Conservation (phyloP, 345 rosid species). For the Tarenaya hassleriana region DNA sequence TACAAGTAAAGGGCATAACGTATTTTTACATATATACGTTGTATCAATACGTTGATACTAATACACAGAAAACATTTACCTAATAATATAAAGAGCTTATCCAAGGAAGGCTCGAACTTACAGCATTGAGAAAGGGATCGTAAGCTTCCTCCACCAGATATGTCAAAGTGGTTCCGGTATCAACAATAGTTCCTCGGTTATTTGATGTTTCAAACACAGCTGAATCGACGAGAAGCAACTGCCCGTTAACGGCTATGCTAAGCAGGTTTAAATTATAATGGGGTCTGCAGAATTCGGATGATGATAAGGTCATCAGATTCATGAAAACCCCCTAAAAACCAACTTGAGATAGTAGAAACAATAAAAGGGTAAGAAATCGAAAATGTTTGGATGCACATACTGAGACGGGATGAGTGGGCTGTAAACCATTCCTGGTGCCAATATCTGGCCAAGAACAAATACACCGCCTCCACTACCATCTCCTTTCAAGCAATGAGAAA, state of each 20-base stretch:
- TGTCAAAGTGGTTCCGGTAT: constrained; percentile 96
- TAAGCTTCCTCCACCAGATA: constrained; percentile 84
- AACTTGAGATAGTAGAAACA: too few species aligned
- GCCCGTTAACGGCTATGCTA: constrained; percentile 72
- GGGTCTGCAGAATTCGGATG: constrained; percentile 76
- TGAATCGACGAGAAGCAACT: constrained; percentile 55
- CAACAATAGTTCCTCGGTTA: constrained; percentile 83
- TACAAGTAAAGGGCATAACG: background rate
- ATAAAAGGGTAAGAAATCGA: background rate
- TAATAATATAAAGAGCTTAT: too few species aligned
- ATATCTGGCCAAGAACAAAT: constrained; percentile 92
- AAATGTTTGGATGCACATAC: constrained; percentile 35
- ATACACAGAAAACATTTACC: too few species aligned
- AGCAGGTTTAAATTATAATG: constrained; percentile 86
- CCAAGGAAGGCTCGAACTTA: constrained; percentile 41
- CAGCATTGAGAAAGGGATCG: constrained; percentile 71
- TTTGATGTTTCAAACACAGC: constrained; percentile 59
- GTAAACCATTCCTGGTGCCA: constrained; percentile 87
- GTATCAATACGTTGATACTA: too few species aligned
- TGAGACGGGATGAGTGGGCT: constrained; percentile 83
- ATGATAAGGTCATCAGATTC: too few species aligned
- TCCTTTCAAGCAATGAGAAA: constrained; percentile 96
- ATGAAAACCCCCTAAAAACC: too few species aligned
- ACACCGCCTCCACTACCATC: constrained; percentile 87
- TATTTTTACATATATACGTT: too few species aligned